Base-by-base conservation (phyloP, 2,329 filamentous ascomycete species). In the Clonostachys rhizophaga region DNA sequence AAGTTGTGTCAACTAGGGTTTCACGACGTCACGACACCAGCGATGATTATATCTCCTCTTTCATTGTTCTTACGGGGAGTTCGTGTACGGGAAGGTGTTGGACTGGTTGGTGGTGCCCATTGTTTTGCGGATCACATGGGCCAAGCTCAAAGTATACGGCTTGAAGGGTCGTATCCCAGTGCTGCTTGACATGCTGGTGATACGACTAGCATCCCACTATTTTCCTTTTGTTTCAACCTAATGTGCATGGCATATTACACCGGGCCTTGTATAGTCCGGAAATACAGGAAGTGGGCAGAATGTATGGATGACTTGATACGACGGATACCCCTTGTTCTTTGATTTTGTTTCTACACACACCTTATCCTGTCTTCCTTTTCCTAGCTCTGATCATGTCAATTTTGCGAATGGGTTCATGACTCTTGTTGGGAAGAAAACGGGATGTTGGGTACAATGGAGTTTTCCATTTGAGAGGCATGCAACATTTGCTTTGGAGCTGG, bases 241-340 rank as follows among this genome's bases (percentile, higher is more conserved):
- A 30, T 30, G 24, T 30, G 24, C 24, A 30, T 30, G 24, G 24
- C 24, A 30, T 30, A 30, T 30, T 30, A 30, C 4, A 30, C 24
- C 17, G 36, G 36, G 36, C 14, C 33, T n/a, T 13, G 44, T 18
- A 40, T 40, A 14, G 40, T 42, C 46, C 39, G 17, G 10, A 43
- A 17, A 24, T 11, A 35, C 42, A 13, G 13, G 46, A 16, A 20
- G 42, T 33, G 42, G 42, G 46, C 47, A 53, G 66, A 69, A 68
- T 67, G 68, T 56, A 68, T 69, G 67, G 64, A 70, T 58, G 67
- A 70, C 62, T 65, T 59, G 61, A 65, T 57, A 68, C 56, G 67
- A 71, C 61, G 68, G 67, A 71, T 71, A 70, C 67, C 67, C 67
- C 58, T 56, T 54, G 58, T 35, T 35, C 30, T 45, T 30, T 30